A percentile compares a stretch with the other conserved stretches of the same genome.
phyloP scores from a whole-genome alignment of 805 yeast genomes.

The Monosporozyma servazzii region DNA sequence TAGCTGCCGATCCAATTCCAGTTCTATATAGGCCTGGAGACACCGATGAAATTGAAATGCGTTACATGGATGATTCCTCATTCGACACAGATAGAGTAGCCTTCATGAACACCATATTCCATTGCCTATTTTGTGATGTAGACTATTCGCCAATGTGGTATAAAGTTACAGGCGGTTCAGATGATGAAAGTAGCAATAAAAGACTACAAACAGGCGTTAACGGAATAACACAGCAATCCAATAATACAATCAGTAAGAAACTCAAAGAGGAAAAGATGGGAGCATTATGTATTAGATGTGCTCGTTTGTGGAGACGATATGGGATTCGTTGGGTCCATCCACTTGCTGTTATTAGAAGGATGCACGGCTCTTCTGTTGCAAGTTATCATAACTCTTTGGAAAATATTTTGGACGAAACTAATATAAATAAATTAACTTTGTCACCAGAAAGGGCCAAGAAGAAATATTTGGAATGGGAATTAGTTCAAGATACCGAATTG shows the following conservation, averaged over 20 bases:
- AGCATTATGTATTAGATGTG: constrained; percentile 81
- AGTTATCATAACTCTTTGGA: constrained; percentile 11
- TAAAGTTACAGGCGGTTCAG: constrained; percentile 28
- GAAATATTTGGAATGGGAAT: constrained; percentile 57
- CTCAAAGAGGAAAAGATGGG: constrained; percentile 28
- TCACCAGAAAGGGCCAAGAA: constrained; percentile 18
- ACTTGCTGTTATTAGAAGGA: constrained; percentile 46
- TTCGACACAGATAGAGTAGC: constrained; percentile 49
- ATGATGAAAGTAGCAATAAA: constrained; percentile 17
- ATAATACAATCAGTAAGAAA: constrained; percentile 7
- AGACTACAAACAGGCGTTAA: constrained; percentile 19
- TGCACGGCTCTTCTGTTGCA: constrained; percentile 18
- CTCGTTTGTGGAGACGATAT: constrained; percentile 83
- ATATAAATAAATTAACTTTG: constrained; percentile 9
- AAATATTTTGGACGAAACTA: constrained; percentile 14
- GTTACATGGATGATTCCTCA: constrained; percentile 42
- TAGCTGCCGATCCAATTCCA: not conserved
- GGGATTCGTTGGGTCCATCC: constrained; percentile 85
- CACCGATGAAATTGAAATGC: constrained; percentile 13
- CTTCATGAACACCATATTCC: constrained; percentile 34
- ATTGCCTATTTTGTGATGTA: constrained; percentile 64
- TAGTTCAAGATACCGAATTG: constrained; percentile 49
- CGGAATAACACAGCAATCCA: constrained; percentile 14
- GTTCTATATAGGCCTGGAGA: not conserved
- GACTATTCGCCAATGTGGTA: constrained; percentile 31